Evolutionary conservation across 1,284 basidiomycete species (phyloP).

Genomic region (Puccinia hordei): DNA sequence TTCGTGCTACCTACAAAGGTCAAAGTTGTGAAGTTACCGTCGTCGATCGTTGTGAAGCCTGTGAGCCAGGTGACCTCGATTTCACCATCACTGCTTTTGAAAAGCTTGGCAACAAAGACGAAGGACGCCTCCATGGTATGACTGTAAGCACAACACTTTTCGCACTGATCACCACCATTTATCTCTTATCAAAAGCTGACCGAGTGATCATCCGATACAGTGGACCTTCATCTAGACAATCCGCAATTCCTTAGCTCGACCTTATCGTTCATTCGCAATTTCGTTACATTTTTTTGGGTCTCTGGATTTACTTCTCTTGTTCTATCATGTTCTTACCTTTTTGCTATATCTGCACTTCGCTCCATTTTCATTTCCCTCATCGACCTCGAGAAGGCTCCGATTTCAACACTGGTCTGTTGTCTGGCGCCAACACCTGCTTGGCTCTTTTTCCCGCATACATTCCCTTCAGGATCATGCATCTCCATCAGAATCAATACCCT

Average conservation of each 20-base stretch:
- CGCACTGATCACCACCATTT: not conserved
- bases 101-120: slow-evolving; percentile 58
- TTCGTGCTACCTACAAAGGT: slow-evolving; percentile 57
- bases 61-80: slow-evolving; percentile 64
- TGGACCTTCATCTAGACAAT: slow-evolving; percentile 15
- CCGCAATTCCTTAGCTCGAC: not conserved
- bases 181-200: not conserved
- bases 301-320: not conserved
- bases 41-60: slow-evolving; percentile 69
- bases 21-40: slow-evolving; percentile 64
- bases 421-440: not conserved
- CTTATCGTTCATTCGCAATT: not conserved
- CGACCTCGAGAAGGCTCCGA: not conserved
- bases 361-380: not conserved
- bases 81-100: slow-evolving; percentile 65
- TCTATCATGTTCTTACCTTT: not conserved
- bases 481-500: not conserved
- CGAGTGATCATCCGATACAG: not conserved
- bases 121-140: slow-evolving; percentile 66
- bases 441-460: not conserved
- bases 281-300: slow-evolving; percentile 7
- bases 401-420: slow-evolving; percentile 12
- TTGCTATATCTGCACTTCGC: not conserved
- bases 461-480: no score
- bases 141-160: slow-evolving; percentile 42